Conservation (phyloP, 257 asterid genomes). For the Solanum etuberosum region DNA sequence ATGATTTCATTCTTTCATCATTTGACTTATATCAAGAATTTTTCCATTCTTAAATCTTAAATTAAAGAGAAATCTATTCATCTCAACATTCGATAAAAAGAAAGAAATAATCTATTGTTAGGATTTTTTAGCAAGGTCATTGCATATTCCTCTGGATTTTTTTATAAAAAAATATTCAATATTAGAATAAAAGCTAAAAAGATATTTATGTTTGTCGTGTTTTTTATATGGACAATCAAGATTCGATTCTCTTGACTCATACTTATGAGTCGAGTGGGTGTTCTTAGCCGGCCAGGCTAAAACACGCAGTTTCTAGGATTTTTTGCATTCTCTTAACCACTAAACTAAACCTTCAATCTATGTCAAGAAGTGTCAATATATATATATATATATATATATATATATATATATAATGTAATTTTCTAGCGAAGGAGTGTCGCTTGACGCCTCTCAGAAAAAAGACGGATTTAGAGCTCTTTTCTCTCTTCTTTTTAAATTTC, state of each 20-base stretch:
- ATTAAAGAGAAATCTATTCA: neutral
- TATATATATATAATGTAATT: no score
- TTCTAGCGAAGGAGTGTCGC: accelerated
- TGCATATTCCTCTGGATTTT: neutral
- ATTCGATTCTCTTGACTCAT: neutral
- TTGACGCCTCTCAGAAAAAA: neutral
- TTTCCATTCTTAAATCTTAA: neutral
- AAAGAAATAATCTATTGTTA: neutral
- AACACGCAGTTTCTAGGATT: neutral
- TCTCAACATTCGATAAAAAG: neutral
- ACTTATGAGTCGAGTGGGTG: neutral
- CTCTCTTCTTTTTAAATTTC: neutral
- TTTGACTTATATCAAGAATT: neutral
- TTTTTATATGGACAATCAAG: neutral
- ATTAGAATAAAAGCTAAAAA: neutral
- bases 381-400: no score
- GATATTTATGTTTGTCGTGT: neutral
- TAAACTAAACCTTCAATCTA: no score
- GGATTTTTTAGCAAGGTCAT: neutral
- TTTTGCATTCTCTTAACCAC: accelerated
- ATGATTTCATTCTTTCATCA: neutral
- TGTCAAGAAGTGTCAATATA: accelerated
- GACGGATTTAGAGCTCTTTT: neutral
- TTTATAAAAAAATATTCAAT: neutral
- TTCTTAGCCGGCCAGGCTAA: neutral